phyloP scores from a whole-genome alignment of 495 filamentous ascomycete species.

The Lasiosphaeriaceae sp. region DNA sequence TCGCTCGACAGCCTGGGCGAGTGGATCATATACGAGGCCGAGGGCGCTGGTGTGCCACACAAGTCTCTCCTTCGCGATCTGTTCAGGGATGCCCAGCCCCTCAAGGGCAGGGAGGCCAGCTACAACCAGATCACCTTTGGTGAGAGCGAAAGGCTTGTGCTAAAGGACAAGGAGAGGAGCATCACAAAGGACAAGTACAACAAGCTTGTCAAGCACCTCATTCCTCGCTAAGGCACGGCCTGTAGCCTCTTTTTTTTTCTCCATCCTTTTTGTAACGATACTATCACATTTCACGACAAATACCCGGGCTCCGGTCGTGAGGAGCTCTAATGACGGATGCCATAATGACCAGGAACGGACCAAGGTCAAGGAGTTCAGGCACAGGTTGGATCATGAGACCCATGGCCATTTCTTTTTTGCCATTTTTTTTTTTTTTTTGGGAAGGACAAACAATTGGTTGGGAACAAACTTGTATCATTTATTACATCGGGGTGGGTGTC shows the following conservation, averaged over 20 bases:
- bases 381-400: too few relatives aligned
- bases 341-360: too few relatives aligned
- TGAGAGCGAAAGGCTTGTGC: background rate
- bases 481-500: too few relatives aligned
- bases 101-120: background rate
- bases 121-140: background rate
- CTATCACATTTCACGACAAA: too few relatives aligned
- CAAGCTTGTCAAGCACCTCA: constrained; percentile 4
- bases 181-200: constrained; percentile 17
- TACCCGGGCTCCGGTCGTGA: too few relatives aligned
- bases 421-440: too few relatives aligned
- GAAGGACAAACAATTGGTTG: too few relatives aligned
- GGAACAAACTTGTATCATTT: too few relatives aligned
- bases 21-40: constrained; percentile 34
- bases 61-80: constrained; percentile 12
- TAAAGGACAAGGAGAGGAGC: constrained; percentile 14
- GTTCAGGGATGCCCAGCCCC: constrained; percentile 1
- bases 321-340: too few relatives aligned
- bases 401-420: too few relatives aligned
- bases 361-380: too few relatives aligned
- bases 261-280: background rate
- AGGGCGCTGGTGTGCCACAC: constrained; percentile 9
- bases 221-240: background rate
- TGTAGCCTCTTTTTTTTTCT: background rate
- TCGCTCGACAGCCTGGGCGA: constrained; percentile 25